Evolutionary conservation across 2,329 filamentous ascomycete genomes (phyloP).

Genomic region (Torrubiellomyces zombiae): DNA sequence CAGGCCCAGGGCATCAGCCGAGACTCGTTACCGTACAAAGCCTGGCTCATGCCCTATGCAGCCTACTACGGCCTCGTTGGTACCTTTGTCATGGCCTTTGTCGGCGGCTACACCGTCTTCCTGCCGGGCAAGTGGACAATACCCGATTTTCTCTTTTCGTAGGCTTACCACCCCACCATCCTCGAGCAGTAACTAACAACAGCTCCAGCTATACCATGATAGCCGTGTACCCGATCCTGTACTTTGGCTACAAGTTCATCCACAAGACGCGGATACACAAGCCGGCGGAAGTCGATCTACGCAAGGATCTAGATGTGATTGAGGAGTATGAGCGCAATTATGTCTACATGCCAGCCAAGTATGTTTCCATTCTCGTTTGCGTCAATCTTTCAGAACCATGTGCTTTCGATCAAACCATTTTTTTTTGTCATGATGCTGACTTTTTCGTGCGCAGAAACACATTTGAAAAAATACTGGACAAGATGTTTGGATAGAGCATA

Average conservation of each 20-base stretch:
- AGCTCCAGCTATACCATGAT: conserved; percentile 49
- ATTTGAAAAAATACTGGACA: conserved; percentile 8
- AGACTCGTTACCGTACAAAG: conserved; percentile 52
- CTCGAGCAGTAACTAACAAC: conserved; percentile 1
- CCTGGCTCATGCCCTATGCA: conserved; percentile 51
- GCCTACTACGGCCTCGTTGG: conserved; percentile 49
- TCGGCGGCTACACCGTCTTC: conserved; percentile 64
- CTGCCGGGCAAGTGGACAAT: conserved; percentile 46
- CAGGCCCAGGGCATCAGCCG: conserved; percentile 52
- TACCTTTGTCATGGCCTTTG: conserved; percentile 55
- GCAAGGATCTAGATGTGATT: conserved; percentile 45
- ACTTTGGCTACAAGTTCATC: conserved; percentile 53
- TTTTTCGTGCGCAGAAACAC: conserved; percentile 6
- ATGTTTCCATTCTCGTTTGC: conserved; percentile 10
- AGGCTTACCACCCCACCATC: conserved; percentile 12
- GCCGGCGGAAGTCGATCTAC: conserved; percentile 44
- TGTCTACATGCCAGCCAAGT: conserved; percentile 36
- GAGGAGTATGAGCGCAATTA: conserved; percentile 51
- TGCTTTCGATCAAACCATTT: no score
- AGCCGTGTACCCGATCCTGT: conserved; percentile 51
- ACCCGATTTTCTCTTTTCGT: conserved; percentile 57
- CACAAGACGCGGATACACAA: conserved; percentile 43
- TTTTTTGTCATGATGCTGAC: no score
- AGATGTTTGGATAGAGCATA: conserved; percentile 5
- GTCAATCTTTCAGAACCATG: background rate